Base-by-base conservation (phyloP, 2,329 filamentous ascomycete genomes). In the Gyromitra esculenta region DNA sequence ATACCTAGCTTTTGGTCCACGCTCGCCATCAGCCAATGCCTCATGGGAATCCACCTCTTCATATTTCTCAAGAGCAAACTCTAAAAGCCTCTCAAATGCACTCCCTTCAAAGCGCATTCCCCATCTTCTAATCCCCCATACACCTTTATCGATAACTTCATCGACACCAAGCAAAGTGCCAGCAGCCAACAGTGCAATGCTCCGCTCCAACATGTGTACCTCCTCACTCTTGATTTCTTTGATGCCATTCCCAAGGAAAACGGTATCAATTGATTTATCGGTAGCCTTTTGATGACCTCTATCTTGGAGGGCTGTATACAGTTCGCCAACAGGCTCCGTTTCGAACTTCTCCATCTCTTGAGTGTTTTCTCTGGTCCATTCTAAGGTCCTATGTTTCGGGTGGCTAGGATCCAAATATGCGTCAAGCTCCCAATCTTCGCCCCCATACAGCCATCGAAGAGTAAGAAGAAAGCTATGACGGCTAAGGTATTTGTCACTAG, bases 331-430 rank as follows among this genome's bases (percentile, higher is more conserved):
- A 41, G 39, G 25, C 6, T 4, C 52, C 21, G 9, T 21, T 39
- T n/a, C 39, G 18, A 71, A 56, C 43, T 31, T 13, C 31, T 62
- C 48, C 21, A 11, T n/a, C 48, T 52, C 59, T 39, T 65, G 41
- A 11, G 39, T n/a, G 37, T 48, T 70, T 70, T 37, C 71, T 60
- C 75, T 64, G 5, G 73, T 64, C 72, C 72, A 72, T 68, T 76
- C 73, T 31, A 71, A 45, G n/a, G 75, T 75, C 41, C 66, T 76
- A 68, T 79, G 67, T 48, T 71, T 73, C 13, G 77, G 65, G 54
- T 79, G 77, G 9, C 65, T 67, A 18, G 73, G 76, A 68, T 79
- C 64, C 76, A 79, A 67, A 52, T 76, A 79, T 43, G 77, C 72
- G 48, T 78, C 77, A 67, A 78, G 67, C 31, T 78, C 73, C 77